Percentiles rank a stretch among this genome's conserved stretches.
These are phyloP conservation scores for Cotoneaster glaucophyllus DNA, from an alignment of 306 rosid genomes.

Conservation along the genomic window DNA sequence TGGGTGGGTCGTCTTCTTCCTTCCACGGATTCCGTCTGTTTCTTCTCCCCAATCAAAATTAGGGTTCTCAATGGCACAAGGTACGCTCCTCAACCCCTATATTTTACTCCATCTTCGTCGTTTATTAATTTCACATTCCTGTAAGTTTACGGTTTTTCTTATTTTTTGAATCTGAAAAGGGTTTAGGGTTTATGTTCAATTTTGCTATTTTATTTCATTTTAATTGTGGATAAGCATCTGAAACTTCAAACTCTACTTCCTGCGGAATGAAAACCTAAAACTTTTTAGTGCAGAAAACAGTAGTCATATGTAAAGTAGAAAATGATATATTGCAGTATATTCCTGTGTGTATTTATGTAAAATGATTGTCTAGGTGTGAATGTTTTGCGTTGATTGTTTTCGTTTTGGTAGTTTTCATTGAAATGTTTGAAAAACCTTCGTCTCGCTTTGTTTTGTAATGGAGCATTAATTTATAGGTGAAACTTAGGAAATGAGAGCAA, in stretches of 20 bases:
- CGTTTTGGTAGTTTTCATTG: neutral
- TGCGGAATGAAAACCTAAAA: neutral
- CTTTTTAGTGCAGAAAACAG: too few relatives aligned
- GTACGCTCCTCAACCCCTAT: neutral
- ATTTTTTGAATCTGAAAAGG: neutral
- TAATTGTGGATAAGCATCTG: neutral
- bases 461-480: neutral
- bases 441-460: neutral
- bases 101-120: neutral
- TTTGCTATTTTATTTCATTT: neutral
- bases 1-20: neutral
- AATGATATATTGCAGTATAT: neutral
- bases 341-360: too few relatives aligned
- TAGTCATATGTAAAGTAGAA: neutral
- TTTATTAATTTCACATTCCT: neutral
- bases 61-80: slow-evolving; percentile 7
- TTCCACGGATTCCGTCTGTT: neutral
- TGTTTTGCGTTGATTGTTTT: neutral
- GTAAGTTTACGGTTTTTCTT: neutral
- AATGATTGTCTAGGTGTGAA: neutral
- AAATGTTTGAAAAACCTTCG: neutral
- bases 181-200: neutral
- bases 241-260: neutral
- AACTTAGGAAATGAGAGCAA: neutral
- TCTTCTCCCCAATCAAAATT: neutral